Conservation (phyloP, 345 rosid genomes). For the Jatropha curcas region DNA sequence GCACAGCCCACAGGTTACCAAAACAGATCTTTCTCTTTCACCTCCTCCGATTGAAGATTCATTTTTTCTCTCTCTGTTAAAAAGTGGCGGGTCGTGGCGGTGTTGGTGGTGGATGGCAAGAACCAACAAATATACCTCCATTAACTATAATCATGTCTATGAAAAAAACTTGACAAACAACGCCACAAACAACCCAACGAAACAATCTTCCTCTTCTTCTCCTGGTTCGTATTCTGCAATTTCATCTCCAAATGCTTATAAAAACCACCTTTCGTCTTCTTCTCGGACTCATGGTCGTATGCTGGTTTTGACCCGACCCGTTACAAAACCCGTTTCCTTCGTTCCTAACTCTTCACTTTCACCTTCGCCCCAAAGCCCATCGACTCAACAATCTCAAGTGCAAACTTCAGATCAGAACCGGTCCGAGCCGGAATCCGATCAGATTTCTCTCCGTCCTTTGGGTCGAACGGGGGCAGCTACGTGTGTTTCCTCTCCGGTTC, state of each 20-base stretch:
- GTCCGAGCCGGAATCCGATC: conserved; percentile 13
- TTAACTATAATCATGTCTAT: conserved; percentile 72
- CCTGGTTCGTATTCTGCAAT: conserved; percentile 37
- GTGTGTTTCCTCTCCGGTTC: conserved; percentile 3
- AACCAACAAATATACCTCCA: conserved; percentile 68
- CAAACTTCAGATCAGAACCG: neutral
- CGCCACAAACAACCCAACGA: conserved; percentile 19
- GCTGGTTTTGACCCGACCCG: conserved; percentile 77
- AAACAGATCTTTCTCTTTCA: neutral
- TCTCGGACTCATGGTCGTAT: conserved; percentile 49
- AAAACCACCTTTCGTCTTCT: conserved; percentile 25
- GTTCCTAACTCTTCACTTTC: conserved; percentile 25
- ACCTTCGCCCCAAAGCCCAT: conserved; percentile 18
- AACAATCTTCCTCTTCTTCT: conserved; percentile 40
- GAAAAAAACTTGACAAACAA: conserved; percentile 44
- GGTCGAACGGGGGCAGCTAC: conserved; percentile 20
- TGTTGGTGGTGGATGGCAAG: conserved; percentile 71
- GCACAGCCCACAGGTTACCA: neutral
- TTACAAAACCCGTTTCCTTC: conserved; percentile 49
- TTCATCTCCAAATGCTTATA: conserved; percentile 31
- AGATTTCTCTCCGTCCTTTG: conserved; percentile 23
- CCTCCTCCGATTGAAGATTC: neutral
- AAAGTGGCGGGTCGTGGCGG: neutral
- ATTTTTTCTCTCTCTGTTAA: neutral
- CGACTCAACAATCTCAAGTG: conserved; percentile 4